phyloP scores from a whole-genome alignment of 768 basidiomycete species.

The Lentinula sp. region DNA sequence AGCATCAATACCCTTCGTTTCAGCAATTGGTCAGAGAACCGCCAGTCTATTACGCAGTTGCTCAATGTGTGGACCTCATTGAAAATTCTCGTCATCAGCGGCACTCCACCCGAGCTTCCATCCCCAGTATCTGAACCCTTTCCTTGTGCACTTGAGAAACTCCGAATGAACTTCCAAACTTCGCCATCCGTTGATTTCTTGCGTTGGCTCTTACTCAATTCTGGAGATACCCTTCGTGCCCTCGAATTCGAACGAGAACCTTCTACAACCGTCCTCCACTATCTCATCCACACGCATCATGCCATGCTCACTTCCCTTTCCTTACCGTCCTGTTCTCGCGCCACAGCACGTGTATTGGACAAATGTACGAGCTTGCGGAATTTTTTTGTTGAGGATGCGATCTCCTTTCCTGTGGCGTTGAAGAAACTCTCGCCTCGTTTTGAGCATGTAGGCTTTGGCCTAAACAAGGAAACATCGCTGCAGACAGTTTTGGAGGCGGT shows the following conservation, averaged over 20 bases:
- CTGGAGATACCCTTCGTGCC: constrained; percentile 37
- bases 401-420: background rate
- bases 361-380: background rate
- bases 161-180: constrained; percentile 63
- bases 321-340: constrained; percentile 53
- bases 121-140: constrained; percentile 36
- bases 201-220: constrained; percentile 63
- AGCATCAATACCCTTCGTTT: constrained; percentile 49
- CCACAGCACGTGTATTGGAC: background rate
- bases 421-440: background rate
- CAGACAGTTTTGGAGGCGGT: constrained; percentile 51
- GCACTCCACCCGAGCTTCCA: constrained; percentile 44
- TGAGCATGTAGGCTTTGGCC: constrained; percentile 53
- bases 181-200: constrained; percentile 57
- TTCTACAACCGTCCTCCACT: constrained; percentile 46
- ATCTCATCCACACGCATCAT: constrained; percentile 48
- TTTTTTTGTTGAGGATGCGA: background rate
- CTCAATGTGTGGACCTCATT: constrained; percentile 59
- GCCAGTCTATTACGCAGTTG: constrained; percentile 49
- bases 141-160: constrained; percentile 39
- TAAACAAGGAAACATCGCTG: constrained; percentile 50
- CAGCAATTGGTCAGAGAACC: constrained; percentile 67
- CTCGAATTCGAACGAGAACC: constrained; percentile 62
- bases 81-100: constrained; percentile 49
- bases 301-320: constrained; percentile 46